A percentile compares a stretch with the other conserved stretches of the same genome.
These are phyloP conservation scores for Phytophthora lateralis DNA, from an alignment of 352 stramenopile genomes.

Conservation along the genomic window DNA sequence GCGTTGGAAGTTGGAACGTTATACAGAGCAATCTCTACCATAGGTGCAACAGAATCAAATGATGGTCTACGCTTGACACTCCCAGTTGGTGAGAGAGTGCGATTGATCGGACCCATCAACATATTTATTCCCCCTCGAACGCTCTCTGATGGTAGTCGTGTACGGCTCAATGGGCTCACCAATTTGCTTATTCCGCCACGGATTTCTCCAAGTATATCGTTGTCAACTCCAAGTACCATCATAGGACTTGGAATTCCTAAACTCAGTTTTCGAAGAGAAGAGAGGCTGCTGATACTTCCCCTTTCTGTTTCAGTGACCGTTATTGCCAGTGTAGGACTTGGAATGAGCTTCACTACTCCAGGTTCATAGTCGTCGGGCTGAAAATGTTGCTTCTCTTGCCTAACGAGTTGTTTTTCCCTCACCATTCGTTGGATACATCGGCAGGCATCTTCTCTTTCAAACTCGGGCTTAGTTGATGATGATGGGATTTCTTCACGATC, in stretches of 20 bases:
- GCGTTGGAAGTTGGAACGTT: conserved; percentile 10
- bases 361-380: conserved; percentile 25
- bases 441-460: conserved; percentile 22
- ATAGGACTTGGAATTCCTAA: conserved; percentile 29
- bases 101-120: conserved; percentile 31
- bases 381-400: conserved; percentile 19
- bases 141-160: conserved; percentile 18
- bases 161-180: conserved; percentile 31
- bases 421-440: conserved; percentile 37
- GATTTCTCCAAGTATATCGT: conserved; percentile 27
- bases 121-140: conserved; percentile 34
- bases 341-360: conserved; percentile 18
- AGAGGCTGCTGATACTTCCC: conserved; percentile 2
- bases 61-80: conserved; percentile 16
- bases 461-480: conserved; percentile 3
- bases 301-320: neutral
- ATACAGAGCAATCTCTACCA: conserved; percentile 22
- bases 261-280: conserved; percentile 14
- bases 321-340: neutral
- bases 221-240: conserved; percentile 19
- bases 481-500: neutral
- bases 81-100: conserved; percentile 17
- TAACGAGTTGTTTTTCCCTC: conserved; percentile 15
- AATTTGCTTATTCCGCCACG: conserved; percentile 29
- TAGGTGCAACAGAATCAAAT: conserved; percentile 9